Conservation (phyloP, 2,329 filamentous ascomycete genomes). For the Epichloe sylvatica region DNA sequence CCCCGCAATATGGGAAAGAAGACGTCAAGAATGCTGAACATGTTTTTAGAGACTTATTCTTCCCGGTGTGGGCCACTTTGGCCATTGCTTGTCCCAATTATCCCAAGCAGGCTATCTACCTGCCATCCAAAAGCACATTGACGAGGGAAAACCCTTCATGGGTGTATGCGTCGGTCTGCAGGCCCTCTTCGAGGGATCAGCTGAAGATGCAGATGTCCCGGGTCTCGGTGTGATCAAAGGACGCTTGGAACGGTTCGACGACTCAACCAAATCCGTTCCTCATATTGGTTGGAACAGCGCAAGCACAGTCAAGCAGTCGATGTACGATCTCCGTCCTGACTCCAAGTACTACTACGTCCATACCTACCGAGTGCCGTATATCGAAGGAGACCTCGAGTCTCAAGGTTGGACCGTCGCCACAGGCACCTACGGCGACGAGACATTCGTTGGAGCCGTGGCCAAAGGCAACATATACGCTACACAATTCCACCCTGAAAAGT, state of each 20-base stretch:
- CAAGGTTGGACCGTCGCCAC: constrained; percentile 89
- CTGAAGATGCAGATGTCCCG: constrained; percentile 56
- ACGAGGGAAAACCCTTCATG: constrained; percentile 92
- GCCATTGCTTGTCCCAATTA: constrained; percentile 83
- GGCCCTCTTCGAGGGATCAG: constrained; percentile 74
- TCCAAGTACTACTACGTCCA: constrained; percentile 99
- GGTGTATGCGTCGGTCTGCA: constrained; percentile 93
- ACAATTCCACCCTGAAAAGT: constrained; percentile 97
- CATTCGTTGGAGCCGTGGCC: constrained; percentile 82
- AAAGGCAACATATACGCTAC: constrained; percentile 78
- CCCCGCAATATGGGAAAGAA: background rate
- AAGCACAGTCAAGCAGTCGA: constrained; percentile 39
- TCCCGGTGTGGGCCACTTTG: constrained; percentile 93
- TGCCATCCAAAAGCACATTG: constrained; percentile 69
- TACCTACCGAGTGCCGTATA: constrained; percentile 75
- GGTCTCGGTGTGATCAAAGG: constrained; percentile 66
- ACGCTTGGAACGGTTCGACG: constrained; percentile 61
- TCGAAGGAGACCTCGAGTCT: constrained; percentile 56
- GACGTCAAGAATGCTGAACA: background rate
- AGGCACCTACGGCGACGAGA: constrained; percentile 72
- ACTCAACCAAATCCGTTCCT: constrained; percentile 73
- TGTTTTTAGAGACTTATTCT: constrained; percentile 71
- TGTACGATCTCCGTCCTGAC: constrained; percentile 65
- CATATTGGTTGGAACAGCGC: constrained; percentile 99
- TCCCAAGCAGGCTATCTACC: constrained; percentile 69